Evolutionary conservation across 2,329 filamentous ascomycete species (phyloP).

Genomic region (Cryphonectria nitschkei): DNA sequence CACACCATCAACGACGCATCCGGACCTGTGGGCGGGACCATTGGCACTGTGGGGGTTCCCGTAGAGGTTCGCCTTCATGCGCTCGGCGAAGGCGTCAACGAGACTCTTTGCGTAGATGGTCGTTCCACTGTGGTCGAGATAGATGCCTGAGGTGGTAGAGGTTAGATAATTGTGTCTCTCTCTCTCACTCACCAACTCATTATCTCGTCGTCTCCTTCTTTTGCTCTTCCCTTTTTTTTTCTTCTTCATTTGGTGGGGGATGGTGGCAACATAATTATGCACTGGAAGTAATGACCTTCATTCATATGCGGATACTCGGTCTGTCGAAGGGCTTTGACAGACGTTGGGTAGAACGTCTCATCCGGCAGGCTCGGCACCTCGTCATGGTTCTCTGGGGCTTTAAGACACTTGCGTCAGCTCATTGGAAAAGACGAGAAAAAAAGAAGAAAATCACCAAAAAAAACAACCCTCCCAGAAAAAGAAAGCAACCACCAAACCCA

Average conservation of each 20-base stretch:
- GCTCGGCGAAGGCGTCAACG: constrained; percentile 57
- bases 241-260: no score
- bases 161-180: neutral
- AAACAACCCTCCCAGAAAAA: no score
- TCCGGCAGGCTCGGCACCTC: constrained; percentile 12
- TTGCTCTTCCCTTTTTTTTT: neutral
- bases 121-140: constrained; percentile 62
- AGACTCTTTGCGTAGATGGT: constrained; percentile 63
- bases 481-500: no score
- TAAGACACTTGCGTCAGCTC: neutral
- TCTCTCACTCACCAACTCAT: neutral
- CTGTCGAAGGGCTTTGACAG: constrained; percentile 41
- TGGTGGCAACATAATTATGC: neutral
- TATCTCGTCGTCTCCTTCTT: neutral
- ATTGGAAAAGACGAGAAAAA: no score
- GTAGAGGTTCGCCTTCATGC: constrained; percentile 62
- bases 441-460: no score
- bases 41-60: constrained; percentile 72
- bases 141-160: constrained; percentile 42
- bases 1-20: constrained; percentile 59
- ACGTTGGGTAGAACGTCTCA: constrained; percentile 18
- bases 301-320: constrained; percentile 49
- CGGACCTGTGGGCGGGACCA: constrained; percentile 59
- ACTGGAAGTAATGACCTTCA: constrained; percentile 38
- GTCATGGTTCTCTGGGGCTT: constrained; percentile 11